A percentile compares a stretch with the other conserved stretches of the same genome.
Evolutionary conservation across 2,329 filamentous ascomycete genomes (phyloP).

Genomic region (Phialocephala sp.): DNA sequence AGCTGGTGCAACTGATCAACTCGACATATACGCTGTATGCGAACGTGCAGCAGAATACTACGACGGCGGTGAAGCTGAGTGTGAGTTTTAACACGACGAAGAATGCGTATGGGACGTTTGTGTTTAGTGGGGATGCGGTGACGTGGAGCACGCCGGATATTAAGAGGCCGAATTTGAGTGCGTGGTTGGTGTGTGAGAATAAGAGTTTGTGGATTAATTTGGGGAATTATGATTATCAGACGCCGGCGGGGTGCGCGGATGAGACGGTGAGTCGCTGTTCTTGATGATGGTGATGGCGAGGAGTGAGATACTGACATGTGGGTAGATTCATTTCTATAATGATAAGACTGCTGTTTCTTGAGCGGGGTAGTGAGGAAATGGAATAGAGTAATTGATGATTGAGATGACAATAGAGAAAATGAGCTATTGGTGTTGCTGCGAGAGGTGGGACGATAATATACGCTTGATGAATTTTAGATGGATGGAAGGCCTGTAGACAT

Average conservation of each 20-base stretch:
- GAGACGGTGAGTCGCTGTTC: constrained; percentile 62
- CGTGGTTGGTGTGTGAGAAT: constrained; percentile 62
- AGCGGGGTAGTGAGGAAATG: background rate
- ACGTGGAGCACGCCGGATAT: constrained; percentile 58
- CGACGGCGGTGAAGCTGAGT: constrained; percentile 52
- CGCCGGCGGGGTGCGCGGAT: constrained; percentile 62
- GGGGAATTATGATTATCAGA: constrained; percentile 63
- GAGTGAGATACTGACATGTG: too few species aligned
- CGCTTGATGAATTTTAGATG: too few species aligned
- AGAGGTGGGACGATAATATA: too few species aligned
- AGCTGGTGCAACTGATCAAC: constrained; percentile 47
- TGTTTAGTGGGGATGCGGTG: constrained; percentile 62
- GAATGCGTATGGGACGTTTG: constrained; percentile 62
- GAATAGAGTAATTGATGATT: background rate
- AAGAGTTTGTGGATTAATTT: constrained; percentile 62
- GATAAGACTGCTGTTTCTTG: constrained; percentile 26
- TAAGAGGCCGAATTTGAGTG: constrained; percentile 58
- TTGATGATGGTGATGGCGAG: too few species aligned
- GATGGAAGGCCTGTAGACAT: too few species aligned
- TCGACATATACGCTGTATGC: constrained; percentile 30
- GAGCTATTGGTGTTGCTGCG: background rate
- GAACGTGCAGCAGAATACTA: constrained; percentile 45
- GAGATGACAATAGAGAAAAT: background rate
- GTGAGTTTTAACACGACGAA: constrained; percentile 57
- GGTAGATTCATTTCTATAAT: constrained; percentile 51